Evolutionary conservation across 179 eudicot species (phyloP).

Genomic region (Dionaea muscipula): DNA sequence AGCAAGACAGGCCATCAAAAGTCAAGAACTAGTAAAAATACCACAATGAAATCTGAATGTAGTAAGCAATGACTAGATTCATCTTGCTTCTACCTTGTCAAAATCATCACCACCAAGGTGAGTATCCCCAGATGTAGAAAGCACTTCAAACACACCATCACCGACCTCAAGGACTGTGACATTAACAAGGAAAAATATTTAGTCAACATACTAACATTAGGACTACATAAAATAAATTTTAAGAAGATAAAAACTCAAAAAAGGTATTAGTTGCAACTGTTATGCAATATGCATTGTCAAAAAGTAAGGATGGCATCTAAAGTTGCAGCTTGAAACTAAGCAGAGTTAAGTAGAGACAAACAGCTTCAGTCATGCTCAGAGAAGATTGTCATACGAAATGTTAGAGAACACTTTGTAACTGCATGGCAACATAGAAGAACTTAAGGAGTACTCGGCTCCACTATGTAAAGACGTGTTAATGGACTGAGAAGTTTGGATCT

Average conservation of each 20-base stretch:
- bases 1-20: neutral
- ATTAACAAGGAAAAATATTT: neutral
- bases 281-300: no score
- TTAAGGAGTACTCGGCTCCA: no score
- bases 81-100: constrained; percentile 30
- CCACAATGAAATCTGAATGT: neutral
- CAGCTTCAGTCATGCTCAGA: no score
- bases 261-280: no score
- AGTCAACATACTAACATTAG: neutral
- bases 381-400: no score
- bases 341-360: no score
- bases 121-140: constrained; percentile 52
- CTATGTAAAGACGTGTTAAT: no score
- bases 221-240: neutral
- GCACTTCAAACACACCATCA: constrained; percentile 56
- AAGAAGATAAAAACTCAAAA: neutral
- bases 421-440: no score
- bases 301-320: no score
- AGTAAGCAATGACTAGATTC: neutral
- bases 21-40: neutral
- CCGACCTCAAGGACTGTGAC: constrained; percentile 45
- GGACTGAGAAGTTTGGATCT: no score
- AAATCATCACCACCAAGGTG: constrained; percentile 56
- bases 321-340: no score
- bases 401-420: no score